These are phyloP conservation scores for Abrus precatorius DNA, from an alignment of 306 rosid genomes.

Conservation along the genomic window DNA sequence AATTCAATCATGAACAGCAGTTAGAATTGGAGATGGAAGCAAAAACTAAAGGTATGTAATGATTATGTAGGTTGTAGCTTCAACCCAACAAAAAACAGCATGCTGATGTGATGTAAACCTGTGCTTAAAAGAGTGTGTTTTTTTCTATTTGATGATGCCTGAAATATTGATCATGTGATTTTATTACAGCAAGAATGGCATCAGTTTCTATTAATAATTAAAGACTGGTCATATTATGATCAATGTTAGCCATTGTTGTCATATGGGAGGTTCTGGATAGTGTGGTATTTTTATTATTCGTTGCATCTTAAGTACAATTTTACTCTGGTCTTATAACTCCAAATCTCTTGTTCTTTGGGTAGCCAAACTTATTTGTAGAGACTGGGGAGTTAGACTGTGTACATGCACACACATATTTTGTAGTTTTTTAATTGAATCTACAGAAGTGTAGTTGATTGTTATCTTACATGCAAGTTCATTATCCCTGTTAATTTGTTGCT, in stretches of 20 bases:
- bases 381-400: not conserved
- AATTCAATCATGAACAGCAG: slow-evolving; percentile 47
- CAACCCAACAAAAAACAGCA: not conserved
- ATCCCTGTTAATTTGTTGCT: slow-evolving; percentile 8
- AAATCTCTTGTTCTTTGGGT: not conserved
- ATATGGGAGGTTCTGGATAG: not conserved
- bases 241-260: not conserved
- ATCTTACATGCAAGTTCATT: not conserved
- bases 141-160: not conserved
- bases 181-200: not conserved
- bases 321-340: not conserved
- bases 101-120: not conserved
- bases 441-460: not conserved
- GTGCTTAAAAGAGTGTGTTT: not conserved
- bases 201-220: not conserved
- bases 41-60: slow-evolving; percentile 37
- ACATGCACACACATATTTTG: not conserved
- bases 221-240: not conserved
- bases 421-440: not conserved
- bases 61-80: not conserved
- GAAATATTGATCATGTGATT: not conserved
- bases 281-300: not conserved
- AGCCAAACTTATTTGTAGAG: not conserved
- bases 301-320: not conserved
- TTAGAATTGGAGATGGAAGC: slow-evolving; percentile 44